Evolutionary conservation across 2,329 filamentous ascomycete species (phyloP).

Genomic region (Emmonsiellopsis sp.): DNA sequence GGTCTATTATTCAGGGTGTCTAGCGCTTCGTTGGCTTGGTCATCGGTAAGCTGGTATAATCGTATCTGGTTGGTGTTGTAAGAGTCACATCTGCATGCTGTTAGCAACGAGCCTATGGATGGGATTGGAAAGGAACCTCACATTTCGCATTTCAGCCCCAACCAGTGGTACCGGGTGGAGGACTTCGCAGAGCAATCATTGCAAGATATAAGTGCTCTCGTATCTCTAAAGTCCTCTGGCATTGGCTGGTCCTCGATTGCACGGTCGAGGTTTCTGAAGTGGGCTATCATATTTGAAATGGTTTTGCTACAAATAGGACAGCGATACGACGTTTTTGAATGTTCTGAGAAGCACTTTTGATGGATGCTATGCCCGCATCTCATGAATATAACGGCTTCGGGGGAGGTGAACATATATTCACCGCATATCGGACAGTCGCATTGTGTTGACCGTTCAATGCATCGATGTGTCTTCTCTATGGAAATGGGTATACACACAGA

Average conservation of each 20-base stretch:
- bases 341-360: slow-evolving; percentile 75
- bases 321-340: slow-evolving; percentile 85
- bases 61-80: slow-evolving; percentile 39
- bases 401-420: slow-evolving; percentile 92
- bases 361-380: slow-evolving; percentile 94
- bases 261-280: slow-evolving; percentile 83
- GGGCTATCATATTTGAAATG: slow-evolving; percentile 93
- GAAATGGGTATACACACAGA: slow-evolving; percentile 89
- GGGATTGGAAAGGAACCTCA: slow-evolving; percentile 22
- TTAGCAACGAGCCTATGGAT: not conserved
- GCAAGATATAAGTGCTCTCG: slow-evolving; percentile 75
- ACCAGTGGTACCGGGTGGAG: slow-evolving; percentile 84
- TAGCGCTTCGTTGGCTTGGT: slow-evolving; percentile 12
- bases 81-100: slow-evolving; percentile 32
- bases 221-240: slow-evolving; percentile 72
- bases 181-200: slow-evolving; percentile 91
- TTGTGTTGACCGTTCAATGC: slow-evolving; percentile 87
- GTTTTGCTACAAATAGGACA: slow-evolving; percentile 96
- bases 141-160: slow-evolving; percentile 75
- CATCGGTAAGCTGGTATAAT: slow-evolving; percentile 22
- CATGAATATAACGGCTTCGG: slow-evolving; percentile 84
- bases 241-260: slow-evolving; percentile 86
- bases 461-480: slow-evolving; percentile 76
- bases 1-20: not conserved
- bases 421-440: slow-evolving; percentile 95